Evolutionary conservation across 805 yeast genomes (phyloP).

Genomic region (Candida lessepsii): DNA sequence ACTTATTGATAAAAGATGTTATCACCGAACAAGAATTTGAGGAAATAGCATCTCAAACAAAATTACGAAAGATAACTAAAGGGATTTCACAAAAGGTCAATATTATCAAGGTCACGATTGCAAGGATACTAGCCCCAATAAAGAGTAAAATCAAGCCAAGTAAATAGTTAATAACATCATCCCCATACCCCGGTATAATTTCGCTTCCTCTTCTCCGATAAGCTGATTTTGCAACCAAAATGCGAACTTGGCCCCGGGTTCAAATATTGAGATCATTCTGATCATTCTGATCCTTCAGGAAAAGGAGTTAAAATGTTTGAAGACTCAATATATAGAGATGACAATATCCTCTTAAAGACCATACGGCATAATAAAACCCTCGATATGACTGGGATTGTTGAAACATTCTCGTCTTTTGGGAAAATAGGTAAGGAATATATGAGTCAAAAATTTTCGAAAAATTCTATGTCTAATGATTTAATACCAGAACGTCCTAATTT

Average conservation of each 20-base stretch:
- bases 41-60: slow-evolving; percentile 17
- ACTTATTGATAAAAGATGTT: slow-evolving; percentile 69
- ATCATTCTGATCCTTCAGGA: too few relatives aligned
- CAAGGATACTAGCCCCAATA: neutral
- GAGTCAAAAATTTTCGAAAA: slow-evolving; percentile 7
- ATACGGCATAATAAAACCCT: slow-evolving; percentile 7
- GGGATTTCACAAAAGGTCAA: slow-evolving; percentile 7
- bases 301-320: slow-evolving; percentile 19
- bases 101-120: neutral
- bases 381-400: neutral
- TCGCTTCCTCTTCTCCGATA: too few relatives aligned
- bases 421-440: slow-evolving; percentile 1
- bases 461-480: slow-evolving; percentile 9
- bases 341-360: slow-evolving; percentile 13
- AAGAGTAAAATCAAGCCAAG: neutral
- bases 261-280: too few relatives aligned
- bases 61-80: slow-evolving; percentile 14
- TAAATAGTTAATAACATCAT: too few relatives aligned
- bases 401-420: neutral
- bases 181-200: too few relatives aligned
- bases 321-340: slow-evolving; percentile 18
- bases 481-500: slow-evolving; percentile 14
- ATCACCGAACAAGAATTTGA: slow-evolving; percentile 67
- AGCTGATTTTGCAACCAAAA: neutral
- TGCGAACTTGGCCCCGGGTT: slow-evolving; percentile 2